phyloP scores from a whole-genome alignment of 257 asterid genomes.

The Nemophila menziesii region DNA sequence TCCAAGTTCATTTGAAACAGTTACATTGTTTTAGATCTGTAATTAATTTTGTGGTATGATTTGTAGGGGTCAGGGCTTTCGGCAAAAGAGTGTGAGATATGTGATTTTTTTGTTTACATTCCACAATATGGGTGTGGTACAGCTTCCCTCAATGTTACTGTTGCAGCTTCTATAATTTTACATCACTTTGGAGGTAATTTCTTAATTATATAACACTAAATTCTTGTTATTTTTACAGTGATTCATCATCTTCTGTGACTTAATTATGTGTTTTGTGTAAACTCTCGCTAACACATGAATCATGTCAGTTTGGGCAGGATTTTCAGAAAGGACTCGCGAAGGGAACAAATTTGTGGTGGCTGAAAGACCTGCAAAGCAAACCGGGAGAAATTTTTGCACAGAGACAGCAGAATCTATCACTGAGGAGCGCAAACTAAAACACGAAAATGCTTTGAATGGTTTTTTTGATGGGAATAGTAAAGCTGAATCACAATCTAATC shows the following conservation, averaged over 20 bases:
- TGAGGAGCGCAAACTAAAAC: constrained; percentile 68
- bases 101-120: constrained; percentile 85
- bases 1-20: background rate
- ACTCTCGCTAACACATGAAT: background rate
- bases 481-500: constrained; percentile 55
- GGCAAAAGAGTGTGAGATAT: constrained; percentile 83
- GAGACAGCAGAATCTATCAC: constrained; percentile 66
- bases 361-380: constrained; percentile 53
- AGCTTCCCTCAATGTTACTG: constrained; percentile 88
- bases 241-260: no score
- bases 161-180: constrained; percentile 84
- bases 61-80: constrained; percentile 91
- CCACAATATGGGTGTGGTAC: constrained; percentile 97
- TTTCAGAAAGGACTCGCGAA: constrained; percentile 86
- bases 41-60: background rate
- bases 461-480: constrained; percentile 40
- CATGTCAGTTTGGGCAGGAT: constrained; percentile 90
- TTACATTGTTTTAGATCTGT: background rate
- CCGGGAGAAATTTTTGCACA: constrained; percentile 33
- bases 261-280: background rate
- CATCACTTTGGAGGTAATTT: constrained; percentile 86
- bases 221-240: background rate
- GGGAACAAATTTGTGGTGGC: constrained; percentile 85
- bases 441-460: constrained; percentile 41
- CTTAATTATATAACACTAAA: background rate